Evolutionary conservation across 2,329 filamentous ascomycete genomes (phyloP).

Genomic region (Coniochaeta hoffmannii): DNA sequence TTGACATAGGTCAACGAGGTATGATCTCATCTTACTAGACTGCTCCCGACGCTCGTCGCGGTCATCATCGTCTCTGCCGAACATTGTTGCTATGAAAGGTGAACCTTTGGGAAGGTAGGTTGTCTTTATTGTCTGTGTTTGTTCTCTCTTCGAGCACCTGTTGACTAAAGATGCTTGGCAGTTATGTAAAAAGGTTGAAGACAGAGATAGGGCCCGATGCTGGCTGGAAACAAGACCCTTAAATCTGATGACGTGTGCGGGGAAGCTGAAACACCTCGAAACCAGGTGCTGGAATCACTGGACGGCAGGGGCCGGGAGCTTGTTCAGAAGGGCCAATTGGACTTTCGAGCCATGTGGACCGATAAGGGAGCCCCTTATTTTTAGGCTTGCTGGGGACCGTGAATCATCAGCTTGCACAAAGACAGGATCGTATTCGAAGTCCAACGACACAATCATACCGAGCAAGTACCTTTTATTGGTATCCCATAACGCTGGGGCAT

Average conservation of each 20-base stretch:
- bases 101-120: too few relatives aligned
- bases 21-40: background rate
- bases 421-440: too few relatives aligned
- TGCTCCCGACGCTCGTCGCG: background rate
- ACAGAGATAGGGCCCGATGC: background rate
- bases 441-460: background rate
- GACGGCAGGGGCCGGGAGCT: background rate
- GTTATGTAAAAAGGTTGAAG: background rate
- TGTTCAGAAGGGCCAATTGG: background rate
- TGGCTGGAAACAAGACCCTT: background rate
- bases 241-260: background rate
- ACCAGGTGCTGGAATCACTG: background rate
- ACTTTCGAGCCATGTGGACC: background rate
- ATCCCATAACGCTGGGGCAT: constrained; percentile 1
- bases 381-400: background rate
- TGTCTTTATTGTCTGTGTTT: background rate
- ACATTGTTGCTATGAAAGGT: background rate
- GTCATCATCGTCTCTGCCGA: constrained; percentile 3
- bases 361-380: background rate
- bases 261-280: background rate
- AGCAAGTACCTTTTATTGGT: background rate
- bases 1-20: background rate
- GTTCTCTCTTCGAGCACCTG: too few relatives aligned
- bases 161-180: background rate
- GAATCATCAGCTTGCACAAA: background rate